Percentiles rank a stretch among this genome's conserved stretches.
Conservation (phyloP, 805 yeast genomes). For the Hanseniaspora clermontiae region DNA sequence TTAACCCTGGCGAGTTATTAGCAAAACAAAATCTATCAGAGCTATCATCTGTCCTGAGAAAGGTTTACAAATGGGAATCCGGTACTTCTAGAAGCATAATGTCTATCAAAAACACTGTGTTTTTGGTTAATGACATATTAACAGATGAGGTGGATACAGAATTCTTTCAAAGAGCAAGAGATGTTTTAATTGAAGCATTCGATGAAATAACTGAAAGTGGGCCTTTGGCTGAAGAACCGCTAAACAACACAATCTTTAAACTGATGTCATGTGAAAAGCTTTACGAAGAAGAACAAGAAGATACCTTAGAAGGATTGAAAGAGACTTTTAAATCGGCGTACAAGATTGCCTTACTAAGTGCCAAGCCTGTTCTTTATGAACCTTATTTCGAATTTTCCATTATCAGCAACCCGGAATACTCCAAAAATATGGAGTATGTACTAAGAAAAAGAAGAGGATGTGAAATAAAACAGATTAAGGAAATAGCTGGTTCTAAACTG, state of each 20-base stretch:
- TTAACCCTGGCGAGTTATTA: slow-evolving; percentile 24
- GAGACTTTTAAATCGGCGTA: slow-evolving; percentile 66
- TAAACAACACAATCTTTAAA: slow-evolving; percentile 57
- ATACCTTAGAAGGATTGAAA: slow-evolving; percentile 65
- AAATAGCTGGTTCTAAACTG: slow-evolving; percentile 65
- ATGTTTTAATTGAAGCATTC: slow-evolving; percentile 51
- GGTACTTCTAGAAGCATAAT: slow-evolving; percentile 71
- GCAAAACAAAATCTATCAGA: slow-evolving; percentile 35
- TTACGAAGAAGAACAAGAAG: slow-evolving; percentile 35
- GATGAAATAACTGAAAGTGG: slow-evolving; percentile 76
- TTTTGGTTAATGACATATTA: slow-evolving; percentile 57
- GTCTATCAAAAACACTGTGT: slow-evolving; percentile 61
- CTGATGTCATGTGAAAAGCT: slow-evolving; percentile 46
- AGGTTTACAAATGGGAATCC: slow-evolving; percentile 65
- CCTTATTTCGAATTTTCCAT: slow-evolving; percentile 58
- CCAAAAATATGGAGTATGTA: slow-evolving; percentile 37
- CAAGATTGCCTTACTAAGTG: slow-evolving; percentile 63
- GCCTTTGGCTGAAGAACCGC: slow-evolving; percentile 79
- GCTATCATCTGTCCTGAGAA: slow-evolving; percentile 44
- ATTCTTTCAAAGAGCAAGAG: slow-evolving; percentile 25
- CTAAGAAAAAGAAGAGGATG: slow-evolving; percentile 62
- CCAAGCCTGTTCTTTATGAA: slow-evolving; percentile 68
- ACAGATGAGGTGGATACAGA: slow-evolving; percentile 53
- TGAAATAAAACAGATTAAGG: slow-evolving; percentile 32
- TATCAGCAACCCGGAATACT: slow-evolving; percentile 39